Percentiles rank a stretch among this genome's conserved stretches.
Conservation (phyloP, 352 stramenopile species). For the Globisporangium orthogonon region DNA sequence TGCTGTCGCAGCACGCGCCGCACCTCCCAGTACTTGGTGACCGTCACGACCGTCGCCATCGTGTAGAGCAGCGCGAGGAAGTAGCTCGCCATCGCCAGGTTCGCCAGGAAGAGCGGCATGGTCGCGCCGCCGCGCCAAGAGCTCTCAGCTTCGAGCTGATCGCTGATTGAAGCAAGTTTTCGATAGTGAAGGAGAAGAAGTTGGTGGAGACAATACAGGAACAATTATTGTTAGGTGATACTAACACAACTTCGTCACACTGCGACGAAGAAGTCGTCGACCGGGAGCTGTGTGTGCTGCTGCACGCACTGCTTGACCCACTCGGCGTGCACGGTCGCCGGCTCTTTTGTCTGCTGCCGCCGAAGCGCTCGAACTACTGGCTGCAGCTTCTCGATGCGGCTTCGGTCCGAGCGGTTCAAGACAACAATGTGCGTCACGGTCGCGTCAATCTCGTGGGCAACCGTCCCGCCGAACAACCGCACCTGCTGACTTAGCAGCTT, state of each 20-base stretch:
- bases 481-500: conserved; percentile 58
- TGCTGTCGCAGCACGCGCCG: conserved; percentile 61
- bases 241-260: conserved; percentile 21
- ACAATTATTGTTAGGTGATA: neutral
- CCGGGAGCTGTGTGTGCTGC: conserved; percentile 37
- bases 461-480: conserved; percentile 40
- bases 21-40: conserved; percentile 71
- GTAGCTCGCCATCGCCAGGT: conserved; percentile 84
- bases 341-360: conserved; percentile 35
- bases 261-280: conserved; percentile 45
- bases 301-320: conserved; percentile 54
- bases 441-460: conserved; percentile 31
- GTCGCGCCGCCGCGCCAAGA: neutral
- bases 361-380: conserved; percentile 43
- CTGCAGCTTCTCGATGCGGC: conserved; percentile 30
- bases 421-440: conserved; percentile 66
- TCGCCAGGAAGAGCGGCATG: conserved; percentile 86
- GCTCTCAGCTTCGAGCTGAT: neutral
- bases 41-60: conserved; percentile 68
- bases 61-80: conserved; percentile 87
- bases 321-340: conserved; percentile 42
- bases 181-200: neutral
- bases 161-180: no score
- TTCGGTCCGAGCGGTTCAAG: conserved; percentile 11
- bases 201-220: neutral